Evolutionary conservation across 768 basidiomycete genomes (phyloP), one percentile per base, ranked within the genome.

Genomic region (Hericium alpestre): DNA sequence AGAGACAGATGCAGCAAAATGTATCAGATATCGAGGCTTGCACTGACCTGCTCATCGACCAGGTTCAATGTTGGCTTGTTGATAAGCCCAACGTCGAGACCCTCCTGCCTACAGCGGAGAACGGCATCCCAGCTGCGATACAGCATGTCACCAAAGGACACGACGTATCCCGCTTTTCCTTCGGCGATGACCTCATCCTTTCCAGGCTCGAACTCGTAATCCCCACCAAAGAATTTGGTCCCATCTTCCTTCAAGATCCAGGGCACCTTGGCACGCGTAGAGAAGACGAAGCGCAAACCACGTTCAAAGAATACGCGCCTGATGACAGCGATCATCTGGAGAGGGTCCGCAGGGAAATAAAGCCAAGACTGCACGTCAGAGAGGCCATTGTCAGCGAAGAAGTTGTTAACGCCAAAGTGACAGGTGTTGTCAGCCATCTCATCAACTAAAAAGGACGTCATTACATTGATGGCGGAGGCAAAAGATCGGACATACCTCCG

Each of bases 351-450:
- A 20, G 91, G 89, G 84, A 93, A 93, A 74, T 93, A 93, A 32
- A 93, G 74, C 73, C 75, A 83, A 8, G 89, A 85, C 50, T 88
- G 79, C 9, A 82, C 79, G 66, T 93, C 91, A 5, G 81, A 77
- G 53, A 93, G 84, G 27, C 89, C 89, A 66, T 93, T 92, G 71
- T 93, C 91, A 1, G 86, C 87, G 65, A 90, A 93, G 74, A 93
- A 78, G 57, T 82, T 84, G 78, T 93, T 93, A 71, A 93, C 66
- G 59, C 89, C 86, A 63, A 83, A 83, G 69, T 86, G 79, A 63
- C 79, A 79, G 16, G 75, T 77, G 69, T 76, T 79, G 64, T 80
- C 80, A 1, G 79, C 81, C 77, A 83, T 83, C 67, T 74, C 60
- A 39, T 57, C 65, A 23, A 65, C 65, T 59, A 32, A 16, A 12